Evolutionary conservation across 306 rosid species (phyloP).

Genomic region (Malus sieversii): DNA sequence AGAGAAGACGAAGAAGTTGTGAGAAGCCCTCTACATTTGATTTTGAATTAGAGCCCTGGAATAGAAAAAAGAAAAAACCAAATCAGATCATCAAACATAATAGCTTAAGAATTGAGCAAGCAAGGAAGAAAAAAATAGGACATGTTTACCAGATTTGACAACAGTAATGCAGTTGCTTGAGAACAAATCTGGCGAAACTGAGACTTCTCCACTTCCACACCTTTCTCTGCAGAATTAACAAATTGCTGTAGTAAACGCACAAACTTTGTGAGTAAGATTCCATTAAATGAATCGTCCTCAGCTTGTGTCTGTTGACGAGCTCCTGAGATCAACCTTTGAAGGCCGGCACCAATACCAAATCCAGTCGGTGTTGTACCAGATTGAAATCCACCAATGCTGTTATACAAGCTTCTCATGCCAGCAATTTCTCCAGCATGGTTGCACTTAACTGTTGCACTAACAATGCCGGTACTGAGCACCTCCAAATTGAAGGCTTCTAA

Average conservation of each 20-base stretch:
- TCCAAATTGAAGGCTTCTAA: conserved; percentile 90
- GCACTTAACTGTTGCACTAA: conserved; percentile 86
- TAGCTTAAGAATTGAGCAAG: background rate
- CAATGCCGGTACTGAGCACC: conserved; percentile 87
- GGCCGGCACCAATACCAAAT: conserved; percentile 72
- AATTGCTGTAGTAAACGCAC: conserved; percentile 87
- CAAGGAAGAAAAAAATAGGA: conserved; percentile 10
- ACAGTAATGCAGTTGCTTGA: conserved; percentile 90
- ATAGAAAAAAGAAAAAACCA: conserved; percentile 14
- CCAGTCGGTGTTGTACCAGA: conserved; percentile 51
- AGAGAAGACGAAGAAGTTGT: conserved; percentile 95
- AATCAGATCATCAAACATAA: conserved; percentile 19
- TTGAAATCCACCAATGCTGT: conserved; percentile 96
- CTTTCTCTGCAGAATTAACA: conserved; percentile 86
- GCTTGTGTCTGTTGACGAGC: conserved; percentile 78
- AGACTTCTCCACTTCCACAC: conserved; percentile 74
- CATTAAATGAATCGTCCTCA: conserved; percentile 78
- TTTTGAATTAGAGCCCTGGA: conserved; percentile 84
- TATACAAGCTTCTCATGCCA: conserved; percentile 96
- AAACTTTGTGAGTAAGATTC: conserved; percentile 76
- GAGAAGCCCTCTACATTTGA: conserved; percentile 86
- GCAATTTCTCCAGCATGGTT: conserved; percentile 98
- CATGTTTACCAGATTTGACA: conserved; percentile 76
- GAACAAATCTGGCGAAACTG: conserved; percentile 94
- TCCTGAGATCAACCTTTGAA: conserved; percentile 93